A percentile compares a stretch with the other conserved stretches of the same genome.
Evolutionary conservation across 495 filamentous ascomycete genomes (phyloP).

Genomic region (Aspergillus leporis): DNA sequence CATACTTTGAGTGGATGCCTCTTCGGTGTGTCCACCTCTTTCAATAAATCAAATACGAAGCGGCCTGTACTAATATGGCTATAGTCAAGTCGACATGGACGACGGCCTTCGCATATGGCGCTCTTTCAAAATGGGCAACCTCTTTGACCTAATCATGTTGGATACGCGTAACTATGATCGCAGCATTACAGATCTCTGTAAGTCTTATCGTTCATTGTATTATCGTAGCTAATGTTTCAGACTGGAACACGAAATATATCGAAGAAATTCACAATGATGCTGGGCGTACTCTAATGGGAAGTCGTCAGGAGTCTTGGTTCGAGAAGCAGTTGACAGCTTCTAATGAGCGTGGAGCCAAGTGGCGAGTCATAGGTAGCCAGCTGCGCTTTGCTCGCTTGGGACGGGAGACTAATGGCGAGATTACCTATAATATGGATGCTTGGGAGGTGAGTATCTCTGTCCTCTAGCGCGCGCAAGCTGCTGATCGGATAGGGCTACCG

Average conservation of each 20-base stretch:
- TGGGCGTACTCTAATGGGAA: conserved; percentile 62
- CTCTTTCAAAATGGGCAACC: conserved; percentile 61
- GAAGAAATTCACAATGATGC: conserved; percentile 55
- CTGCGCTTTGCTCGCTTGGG: conserved; percentile 50
- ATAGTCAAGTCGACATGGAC: conserved; percentile 59
- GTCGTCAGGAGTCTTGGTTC: conserved; percentile 68
- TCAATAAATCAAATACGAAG: neutral
- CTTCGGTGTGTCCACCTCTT: conserved; percentile 22
- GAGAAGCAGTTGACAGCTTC: conserved; percentile 58
- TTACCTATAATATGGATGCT: conserved; percentile 18
- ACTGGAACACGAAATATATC: conserved; percentile 58
- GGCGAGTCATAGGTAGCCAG: conserved; percentile 67
- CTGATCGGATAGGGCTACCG: conserved; percentile 42
- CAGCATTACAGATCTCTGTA: conserved; percentile 43
- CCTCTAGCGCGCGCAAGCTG: neutral
- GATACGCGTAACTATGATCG: conserved; percentile 70
- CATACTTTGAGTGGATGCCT: conserved; percentile 72
- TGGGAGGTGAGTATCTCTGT: conserved; percentile 40
- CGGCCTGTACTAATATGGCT: neutral
- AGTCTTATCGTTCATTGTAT: neutral
- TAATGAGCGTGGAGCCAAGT: conserved; percentile 41
- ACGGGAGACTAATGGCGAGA: conserved; percentile 7
- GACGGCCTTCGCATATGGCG: conserved; percentile 72
- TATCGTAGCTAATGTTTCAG: conserved; percentile 1
- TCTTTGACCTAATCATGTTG: conserved; percentile 68